Percentiles rank a stretch among this genome's conserved stretches.
phyloP scores from a whole-genome alignment of 345 rosid genomes.

The Eucalyptus curtisii region DNA sequence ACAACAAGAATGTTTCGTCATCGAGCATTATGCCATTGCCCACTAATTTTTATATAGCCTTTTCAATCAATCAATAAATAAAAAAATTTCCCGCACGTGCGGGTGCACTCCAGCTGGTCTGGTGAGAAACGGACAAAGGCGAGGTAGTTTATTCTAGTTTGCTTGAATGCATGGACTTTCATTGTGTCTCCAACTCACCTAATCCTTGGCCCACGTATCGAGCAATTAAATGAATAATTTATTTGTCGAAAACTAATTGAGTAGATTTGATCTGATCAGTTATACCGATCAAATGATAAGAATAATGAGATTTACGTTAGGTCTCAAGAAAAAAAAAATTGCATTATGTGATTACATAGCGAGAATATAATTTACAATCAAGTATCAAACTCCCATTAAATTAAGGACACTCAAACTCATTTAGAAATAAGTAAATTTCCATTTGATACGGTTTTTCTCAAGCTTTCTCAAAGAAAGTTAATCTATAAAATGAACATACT shows the following conservation, averaged over 20 bases:
- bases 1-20: neutral
- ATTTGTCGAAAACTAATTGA: neutral
- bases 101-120: neutral
- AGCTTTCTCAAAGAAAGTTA: neutral
- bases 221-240: neutral
- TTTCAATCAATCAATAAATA: neutral
- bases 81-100: neutral
- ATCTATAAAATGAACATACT: neutral
- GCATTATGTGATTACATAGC: neutral
- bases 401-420: neutral
- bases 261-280: neutral
- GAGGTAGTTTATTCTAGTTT: neutral
- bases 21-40: neutral
- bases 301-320: neutral
- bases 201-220: neutral
- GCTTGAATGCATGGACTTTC: neutral
- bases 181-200: neutral
- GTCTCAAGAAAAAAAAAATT: neutral
- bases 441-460: neutral
- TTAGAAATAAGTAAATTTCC: neutral
- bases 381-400: neutral
- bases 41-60: neutral
- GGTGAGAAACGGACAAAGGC: neutral
- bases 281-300: neutral
- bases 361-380: neutral